phyloP scores from a whole-genome alignment of 1,139 yeast species.

The Torulaspora globosa region DNA sequence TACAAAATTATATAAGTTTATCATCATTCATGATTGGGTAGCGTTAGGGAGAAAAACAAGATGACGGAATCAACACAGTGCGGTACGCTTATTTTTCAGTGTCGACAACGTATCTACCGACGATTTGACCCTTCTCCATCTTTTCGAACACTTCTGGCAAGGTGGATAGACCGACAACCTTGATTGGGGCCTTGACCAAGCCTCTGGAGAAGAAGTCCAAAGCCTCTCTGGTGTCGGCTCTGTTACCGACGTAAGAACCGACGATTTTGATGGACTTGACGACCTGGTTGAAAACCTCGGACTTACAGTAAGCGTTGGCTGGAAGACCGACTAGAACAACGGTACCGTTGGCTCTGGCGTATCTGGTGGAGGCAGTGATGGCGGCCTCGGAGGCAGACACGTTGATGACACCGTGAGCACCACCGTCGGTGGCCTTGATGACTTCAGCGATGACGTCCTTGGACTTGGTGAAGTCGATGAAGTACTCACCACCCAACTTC shows the following conservation, averaged over 20 bases:
- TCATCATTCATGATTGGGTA: slow-evolving; percentile 11
- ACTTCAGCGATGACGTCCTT: slow-evolving; percentile 52
- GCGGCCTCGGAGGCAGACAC: slow-evolving; percentile 60
- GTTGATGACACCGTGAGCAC: slow-evolving; percentile 60
- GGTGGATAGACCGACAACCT: slow-evolving; percentile 55
- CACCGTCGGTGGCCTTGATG: slow-evolving; percentile 50
- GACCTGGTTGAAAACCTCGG: slow-evolving; percentile 56
- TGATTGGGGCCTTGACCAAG: slow-evolving; percentile 57
- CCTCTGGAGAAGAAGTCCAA: slow-evolving; percentile 64
- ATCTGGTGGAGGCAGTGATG: slow-evolving; percentile 51
- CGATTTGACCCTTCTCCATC: slow-evolving; percentile 58
- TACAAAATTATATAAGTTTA: slow-evolving; percentile 5
- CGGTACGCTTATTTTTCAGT: slow-evolving; percentile 41
- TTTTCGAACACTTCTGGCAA: slow-evolving; percentile 51
- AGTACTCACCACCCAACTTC: slow-evolving; percentile 55
- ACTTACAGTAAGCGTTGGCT: slow-evolving; percentile 52
- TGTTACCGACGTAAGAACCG: slow-evolving; percentile 69
- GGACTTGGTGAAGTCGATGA: slow-evolving; percentile 50
- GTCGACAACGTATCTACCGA: slow-evolving; percentile 64
- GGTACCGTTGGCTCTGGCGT: slow-evolving; percentile 56
- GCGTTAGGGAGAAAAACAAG: neutral
- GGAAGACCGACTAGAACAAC: slow-evolving; percentile 64
- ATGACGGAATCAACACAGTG: neutral
- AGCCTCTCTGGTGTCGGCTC: slow-evolving; percentile 68
- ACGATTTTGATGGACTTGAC: slow-evolving; percentile 52